Evolutionary conservation across 306 rosid genomes (phyloP).

Genomic region (Macrotyloma uniflorum): DNA sequence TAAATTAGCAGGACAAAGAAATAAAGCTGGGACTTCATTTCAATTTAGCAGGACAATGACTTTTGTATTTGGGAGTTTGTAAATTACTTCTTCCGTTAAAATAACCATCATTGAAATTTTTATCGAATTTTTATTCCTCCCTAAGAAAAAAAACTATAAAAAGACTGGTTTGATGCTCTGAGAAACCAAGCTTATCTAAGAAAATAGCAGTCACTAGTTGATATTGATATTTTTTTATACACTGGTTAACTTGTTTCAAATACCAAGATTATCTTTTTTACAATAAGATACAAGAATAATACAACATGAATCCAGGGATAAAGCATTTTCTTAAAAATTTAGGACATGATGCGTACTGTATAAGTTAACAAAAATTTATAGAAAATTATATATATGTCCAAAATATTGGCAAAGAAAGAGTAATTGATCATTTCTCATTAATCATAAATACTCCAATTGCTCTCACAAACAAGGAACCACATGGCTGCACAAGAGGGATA

Average conservation of each 20-base stretch:
- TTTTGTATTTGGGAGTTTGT: not conserved
- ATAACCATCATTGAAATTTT: not conserved
- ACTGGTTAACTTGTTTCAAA: not conserved
- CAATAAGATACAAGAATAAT: not conserved
- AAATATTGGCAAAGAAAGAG: not conserved
- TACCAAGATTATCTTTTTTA: not conserved
- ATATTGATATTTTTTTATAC: not conserved
- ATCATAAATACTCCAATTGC: too few relatives aligned
- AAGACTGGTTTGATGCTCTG: not conserved
- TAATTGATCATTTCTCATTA: too few relatives aligned
- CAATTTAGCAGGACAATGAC: not conserved
- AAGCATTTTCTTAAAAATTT: not conserved
- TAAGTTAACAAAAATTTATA: not conserved
- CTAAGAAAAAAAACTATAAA: slow-evolving; percentile 15
- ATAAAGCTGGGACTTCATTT: slow-evolving; percentile 16
- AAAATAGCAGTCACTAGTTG: not conserved
- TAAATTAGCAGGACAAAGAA: not conserved
- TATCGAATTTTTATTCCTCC: slow-evolving; percentile 1
- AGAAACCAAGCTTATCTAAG: slow-evolving; percentile 10
- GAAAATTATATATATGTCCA: not conserved
- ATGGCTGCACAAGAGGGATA: too few relatives aligned
- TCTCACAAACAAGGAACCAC: too few relatives aligned
- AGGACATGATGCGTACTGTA: not conserved
- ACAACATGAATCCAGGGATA: too few relatives aligned
- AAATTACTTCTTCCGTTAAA: not conserved